These are phyloP conservation scores for Ogataea henricii DNA, from an alignment of 805 yeast genomes.

Conservation along the genomic window DNA sequence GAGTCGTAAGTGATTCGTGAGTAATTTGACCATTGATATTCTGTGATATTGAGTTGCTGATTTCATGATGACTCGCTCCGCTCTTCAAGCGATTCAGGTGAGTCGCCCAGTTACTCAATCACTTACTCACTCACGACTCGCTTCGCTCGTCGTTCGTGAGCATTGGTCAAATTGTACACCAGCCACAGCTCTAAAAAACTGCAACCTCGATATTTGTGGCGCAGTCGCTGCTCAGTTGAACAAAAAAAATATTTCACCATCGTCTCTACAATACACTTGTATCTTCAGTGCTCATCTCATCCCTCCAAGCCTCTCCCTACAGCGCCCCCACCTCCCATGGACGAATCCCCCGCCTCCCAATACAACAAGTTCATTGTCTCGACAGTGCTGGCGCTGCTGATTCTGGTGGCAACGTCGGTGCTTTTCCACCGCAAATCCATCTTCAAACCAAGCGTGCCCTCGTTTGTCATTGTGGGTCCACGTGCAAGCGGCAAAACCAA, in stretches of 20 bases:
- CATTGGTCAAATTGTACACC: neutral
- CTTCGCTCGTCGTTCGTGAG: neutral
- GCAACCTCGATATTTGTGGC: neutral
- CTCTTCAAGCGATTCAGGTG: no score
- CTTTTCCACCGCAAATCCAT: constrained; percentile 18
- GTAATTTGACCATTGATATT: no score
- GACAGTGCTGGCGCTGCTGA: constrained; percentile 14
- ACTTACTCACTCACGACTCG: no score
- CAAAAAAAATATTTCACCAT: no score
- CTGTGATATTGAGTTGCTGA: no score
- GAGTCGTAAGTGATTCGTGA: no score
- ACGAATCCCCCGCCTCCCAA: constrained; percentile 1
- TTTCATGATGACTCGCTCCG: no score
- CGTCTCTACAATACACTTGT: no score
- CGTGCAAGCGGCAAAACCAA: constrained; percentile 24
- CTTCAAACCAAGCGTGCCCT: constrained; percentile 13
- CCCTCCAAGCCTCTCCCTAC: neutral
- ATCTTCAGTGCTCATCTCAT: neutral
- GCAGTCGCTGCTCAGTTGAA: neutral
- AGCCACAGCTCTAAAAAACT: neutral
- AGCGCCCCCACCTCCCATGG: constrained; percentile 1
- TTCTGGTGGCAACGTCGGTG: constrained; percentile 21
- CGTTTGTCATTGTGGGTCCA: constrained; percentile 21
- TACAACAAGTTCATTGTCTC: constrained; percentile 18
- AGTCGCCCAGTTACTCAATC: no score